Evolutionary conservation across 2,329 filamentous ascomycete species (phyloP).

Genomic region (Anisogramma anomala): DNA sequence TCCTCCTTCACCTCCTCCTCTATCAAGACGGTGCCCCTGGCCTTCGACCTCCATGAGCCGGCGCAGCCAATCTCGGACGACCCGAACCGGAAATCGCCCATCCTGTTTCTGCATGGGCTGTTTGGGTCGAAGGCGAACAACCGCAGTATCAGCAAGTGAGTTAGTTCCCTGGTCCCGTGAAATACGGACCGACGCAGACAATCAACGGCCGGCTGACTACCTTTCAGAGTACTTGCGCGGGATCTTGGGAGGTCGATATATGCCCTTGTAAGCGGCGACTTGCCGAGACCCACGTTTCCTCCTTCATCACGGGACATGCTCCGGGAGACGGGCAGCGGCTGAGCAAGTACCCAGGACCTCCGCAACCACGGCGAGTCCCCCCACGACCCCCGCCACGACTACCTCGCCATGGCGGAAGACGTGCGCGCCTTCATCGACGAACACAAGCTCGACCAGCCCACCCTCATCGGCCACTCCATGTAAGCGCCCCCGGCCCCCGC

Average conservation of each 20-base stretch:
- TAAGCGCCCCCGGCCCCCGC: slow-evolving; percentile 26
- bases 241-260: slow-evolving; percentile 74
- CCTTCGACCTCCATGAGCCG: slow-evolving; percentile 57
- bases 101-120: slow-evolving; percentile 82
- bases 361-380: slow-evolving; percentile 90
- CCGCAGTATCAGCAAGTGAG: slow-evolving; percentile 79
- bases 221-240: slow-evolving; percentile 61
- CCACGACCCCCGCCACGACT: slow-evolving; percentile 66
- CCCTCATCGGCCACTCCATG: slow-evolving; percentile 92
- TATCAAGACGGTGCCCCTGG: slow-evolving; percentile 29
- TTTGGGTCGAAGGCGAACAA: slow-evolving; percentile 97
- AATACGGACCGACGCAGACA: neutral
- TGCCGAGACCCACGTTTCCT: neutral
- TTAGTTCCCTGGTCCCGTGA: neutral
- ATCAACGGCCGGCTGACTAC: neutral
- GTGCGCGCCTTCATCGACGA: slow-evolving; percentile 65
- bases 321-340: neutral
- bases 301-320: neutral
- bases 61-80: slow-evolving; percentile 30
- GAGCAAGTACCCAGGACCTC: slow-evolving; percentile 51
- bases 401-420: slow-evolving; percentile 70
- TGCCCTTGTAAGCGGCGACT: slow-evolving; percentile 49
- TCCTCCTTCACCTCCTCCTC: slow-evolving; percentile 3
- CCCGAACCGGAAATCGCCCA: slow-evolving; percentile 39
- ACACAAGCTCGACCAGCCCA: slow-evolving; percentile 57